phyloP scores from a whole-genome alignment of 208 protist genomes.

The Herpetomonas samuelpessoai region DNA sequence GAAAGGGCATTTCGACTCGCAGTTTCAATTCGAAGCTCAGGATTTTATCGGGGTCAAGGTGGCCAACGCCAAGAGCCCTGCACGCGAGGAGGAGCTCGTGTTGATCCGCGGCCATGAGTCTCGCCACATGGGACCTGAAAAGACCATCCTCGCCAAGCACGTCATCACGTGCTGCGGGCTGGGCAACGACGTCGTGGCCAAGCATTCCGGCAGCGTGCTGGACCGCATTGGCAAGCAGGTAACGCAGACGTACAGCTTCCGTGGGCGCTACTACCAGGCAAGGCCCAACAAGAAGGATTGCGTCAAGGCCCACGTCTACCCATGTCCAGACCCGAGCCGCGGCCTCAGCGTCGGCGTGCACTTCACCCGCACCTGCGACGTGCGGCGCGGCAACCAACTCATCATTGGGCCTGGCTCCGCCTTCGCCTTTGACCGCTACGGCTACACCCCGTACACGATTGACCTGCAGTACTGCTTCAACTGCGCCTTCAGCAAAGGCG shows the following conservation, averaged over 20 bases:
- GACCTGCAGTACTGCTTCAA: constrained; percentile 73
- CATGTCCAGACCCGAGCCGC: constrained; percentile 45
- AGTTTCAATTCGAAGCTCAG: constrained; percentile 67
- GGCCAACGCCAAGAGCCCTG: constrained; percentile 11
- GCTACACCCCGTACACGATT: constrained; percentile 78
- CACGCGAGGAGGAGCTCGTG: constrained; percentile 46
- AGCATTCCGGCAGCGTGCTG: constrained; percentile 44
- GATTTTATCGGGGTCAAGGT: constrained; percentile 72
- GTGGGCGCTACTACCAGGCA: constrained; percentile 81
- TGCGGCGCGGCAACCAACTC: constrained; percentile 61
- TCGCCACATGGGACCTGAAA: constrained; percentile 67
- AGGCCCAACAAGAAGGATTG: constrained; percentile 49
- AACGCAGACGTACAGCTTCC: constrained; percentile 73
- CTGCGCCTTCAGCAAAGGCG: constrained; percentile 66
- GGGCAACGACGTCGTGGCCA: constrained; percentile 65
- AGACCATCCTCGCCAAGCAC: constrained; percentile 57
- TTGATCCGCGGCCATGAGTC: constrained; percentile 75
- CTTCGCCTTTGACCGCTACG: constrained; percentile 66
- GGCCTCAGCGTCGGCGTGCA: constrained; percentile 81
- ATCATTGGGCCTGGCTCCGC: constrained; percentile 85
- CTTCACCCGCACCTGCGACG: constrained; percentile 82
- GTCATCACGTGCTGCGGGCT: constrained; percentile 90
- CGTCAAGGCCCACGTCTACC: constrained; percentile 78
- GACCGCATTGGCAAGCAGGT: constrained; percentile 51
- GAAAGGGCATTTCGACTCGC: constrained; percentile 41